Evolutionary conservation across 2,329 filamentous ascomycete genomes (phyloP).

Genomic region (Diaporthe helianthi): DNA sequence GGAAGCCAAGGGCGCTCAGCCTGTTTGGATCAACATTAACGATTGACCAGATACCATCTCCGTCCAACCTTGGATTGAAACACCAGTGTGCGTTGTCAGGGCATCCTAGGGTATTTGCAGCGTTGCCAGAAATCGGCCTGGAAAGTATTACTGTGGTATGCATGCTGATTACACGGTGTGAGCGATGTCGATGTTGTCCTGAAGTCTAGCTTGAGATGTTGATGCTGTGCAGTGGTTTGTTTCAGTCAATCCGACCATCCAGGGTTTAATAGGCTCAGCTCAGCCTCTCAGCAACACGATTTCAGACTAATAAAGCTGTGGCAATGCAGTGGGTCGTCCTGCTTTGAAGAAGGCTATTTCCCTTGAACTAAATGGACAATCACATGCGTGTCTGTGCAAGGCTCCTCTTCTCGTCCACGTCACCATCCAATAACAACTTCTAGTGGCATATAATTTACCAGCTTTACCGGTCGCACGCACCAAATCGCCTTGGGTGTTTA

Average conservation of each 20-base stretch:
- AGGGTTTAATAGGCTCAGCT: constrained; percentile 17
- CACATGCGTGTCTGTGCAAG: not conserved
- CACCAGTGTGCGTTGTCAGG: not conserved
- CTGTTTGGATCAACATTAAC: constrained; percentile 8
- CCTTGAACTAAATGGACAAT: not conserved
- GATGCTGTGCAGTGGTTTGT: constrained; percentile 26
- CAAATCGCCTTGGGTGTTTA: not conserved
- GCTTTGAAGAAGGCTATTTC: constrained; percentile 9
- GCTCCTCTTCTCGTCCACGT: not conserved
- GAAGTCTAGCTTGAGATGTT: too few species aligned
- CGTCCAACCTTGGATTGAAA: constrained; percentile 20
- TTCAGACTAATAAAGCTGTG: constrained; percentile 8
- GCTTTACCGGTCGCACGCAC: not conserved
- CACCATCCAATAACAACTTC: not conserved
- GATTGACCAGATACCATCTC: not conserved
- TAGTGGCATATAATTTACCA: not conserved
- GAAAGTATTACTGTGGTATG: not conserved
- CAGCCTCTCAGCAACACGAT: constrained; percentile 17
- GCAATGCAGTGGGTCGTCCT: constrained; percentile 4
- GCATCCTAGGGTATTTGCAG: not conserved
- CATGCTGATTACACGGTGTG: too few species aligned
- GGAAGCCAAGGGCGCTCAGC: constrained; percentile 12
- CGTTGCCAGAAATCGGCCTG: not conserved
- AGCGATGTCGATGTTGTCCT: constrained; percentile 5
- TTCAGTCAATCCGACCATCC: constrained; percentile 15